Conservation (phyloP, 2,329 filamentous ascomycete species). For the Penicillium sp. region DNA sequence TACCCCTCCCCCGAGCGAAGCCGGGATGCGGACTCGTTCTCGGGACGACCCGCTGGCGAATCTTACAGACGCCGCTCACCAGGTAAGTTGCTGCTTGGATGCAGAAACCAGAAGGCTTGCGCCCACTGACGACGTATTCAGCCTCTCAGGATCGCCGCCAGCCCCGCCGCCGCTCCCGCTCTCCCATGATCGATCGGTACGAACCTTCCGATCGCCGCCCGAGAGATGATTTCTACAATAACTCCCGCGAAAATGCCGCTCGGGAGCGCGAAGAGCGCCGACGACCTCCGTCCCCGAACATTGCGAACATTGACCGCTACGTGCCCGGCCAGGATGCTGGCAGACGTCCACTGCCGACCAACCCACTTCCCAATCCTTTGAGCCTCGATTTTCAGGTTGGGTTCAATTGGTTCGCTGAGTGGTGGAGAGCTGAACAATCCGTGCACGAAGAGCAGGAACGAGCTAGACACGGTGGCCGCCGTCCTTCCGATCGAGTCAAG, state of each 20-base stretch:
- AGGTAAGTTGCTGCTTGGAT: constrained; percentile 33
- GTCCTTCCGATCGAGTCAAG: constrained; percentile 55
- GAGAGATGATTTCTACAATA: constrained; percentile 58
- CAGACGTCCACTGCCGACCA: constrained; percentile 52
- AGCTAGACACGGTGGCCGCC: constrained; percentile 57
- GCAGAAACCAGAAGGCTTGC: not conserved
- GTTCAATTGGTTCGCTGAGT: constrained; percentile 66
- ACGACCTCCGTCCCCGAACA: constrained; percentile 57
- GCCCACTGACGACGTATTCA: constrained; percentile 12
- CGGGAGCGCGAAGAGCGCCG: constrained; percentile 58
- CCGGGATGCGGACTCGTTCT: constrained; percentile 42
- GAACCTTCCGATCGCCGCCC: constrained; percentile 55
- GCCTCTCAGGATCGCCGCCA: constrained; percentile 45
- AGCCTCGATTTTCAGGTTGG: constrained; percentile 64
- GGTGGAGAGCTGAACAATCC: constrained; percentile 63
- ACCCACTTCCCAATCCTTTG: constrained; percentile 61
- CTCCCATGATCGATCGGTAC: constrained; percentile 63
- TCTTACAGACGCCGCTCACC: constrained; percentile 48
- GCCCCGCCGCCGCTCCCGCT: constrained; percentile 55
- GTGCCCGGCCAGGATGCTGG: constrained; percentile 60
- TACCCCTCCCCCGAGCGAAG: constrained; percentile 46
- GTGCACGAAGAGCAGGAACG: constrained; percentile 65
- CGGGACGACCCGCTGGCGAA: constrained; percentile 35
- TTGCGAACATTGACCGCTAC: constrained; percentile 62
- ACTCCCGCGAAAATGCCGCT: constrained; percentile 41